Evolutionary conservation across 139 green algal genomes (phyloP).

Genomic region (Dunaliella primolecta): DNA sequence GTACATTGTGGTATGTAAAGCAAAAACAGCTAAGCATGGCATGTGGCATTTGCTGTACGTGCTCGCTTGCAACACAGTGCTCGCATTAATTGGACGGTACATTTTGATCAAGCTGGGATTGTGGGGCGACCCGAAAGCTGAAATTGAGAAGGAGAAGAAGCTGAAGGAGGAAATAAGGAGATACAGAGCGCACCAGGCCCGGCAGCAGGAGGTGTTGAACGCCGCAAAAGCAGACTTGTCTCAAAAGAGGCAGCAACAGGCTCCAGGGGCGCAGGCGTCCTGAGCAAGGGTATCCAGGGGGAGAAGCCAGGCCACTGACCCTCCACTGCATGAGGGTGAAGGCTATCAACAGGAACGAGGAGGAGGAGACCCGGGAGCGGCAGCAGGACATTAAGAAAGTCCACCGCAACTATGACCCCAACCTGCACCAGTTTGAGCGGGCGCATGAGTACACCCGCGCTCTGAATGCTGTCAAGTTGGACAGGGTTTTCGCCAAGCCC

Average conservation of each 20-base stretch:
- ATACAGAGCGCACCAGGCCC: not conserved
- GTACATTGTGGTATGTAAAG: not conserved
- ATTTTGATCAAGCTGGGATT: not conserved
- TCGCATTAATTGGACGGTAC: not conserved
- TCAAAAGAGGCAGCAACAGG: too few species aligned
- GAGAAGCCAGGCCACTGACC: not conserved
- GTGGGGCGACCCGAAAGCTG: not conserved
- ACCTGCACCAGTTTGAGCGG: conserved; percentile 85
- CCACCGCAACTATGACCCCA: conserved; percentile 90
- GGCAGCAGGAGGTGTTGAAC: not conserved
- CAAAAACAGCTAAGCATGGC: not conserved
- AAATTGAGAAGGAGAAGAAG: not conserved
- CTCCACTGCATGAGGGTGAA: conserved; percentile 82
- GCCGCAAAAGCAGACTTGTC: too few species aligned
- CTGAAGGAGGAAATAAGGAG: not conserved
- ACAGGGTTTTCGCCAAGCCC: conserved; percentile 95
- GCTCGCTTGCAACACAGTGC: not conserved
- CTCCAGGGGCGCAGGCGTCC: too few species aligned
- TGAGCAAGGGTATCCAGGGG: too few species aligned
- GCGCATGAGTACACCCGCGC: conserved; percentile 92
- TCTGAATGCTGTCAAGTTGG: conserved; percentile 89
- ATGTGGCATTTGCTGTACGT: too few species aligned
- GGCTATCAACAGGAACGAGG: conserved; percentile 80
- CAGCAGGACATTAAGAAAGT: conserved; percentile 79
- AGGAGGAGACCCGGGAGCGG: conserved; percentile 77